Evolutionary conservation across 1,139 yeast genomes (phyloP).

Genomic region (Blastobotrys malaysiensis): DNA sequence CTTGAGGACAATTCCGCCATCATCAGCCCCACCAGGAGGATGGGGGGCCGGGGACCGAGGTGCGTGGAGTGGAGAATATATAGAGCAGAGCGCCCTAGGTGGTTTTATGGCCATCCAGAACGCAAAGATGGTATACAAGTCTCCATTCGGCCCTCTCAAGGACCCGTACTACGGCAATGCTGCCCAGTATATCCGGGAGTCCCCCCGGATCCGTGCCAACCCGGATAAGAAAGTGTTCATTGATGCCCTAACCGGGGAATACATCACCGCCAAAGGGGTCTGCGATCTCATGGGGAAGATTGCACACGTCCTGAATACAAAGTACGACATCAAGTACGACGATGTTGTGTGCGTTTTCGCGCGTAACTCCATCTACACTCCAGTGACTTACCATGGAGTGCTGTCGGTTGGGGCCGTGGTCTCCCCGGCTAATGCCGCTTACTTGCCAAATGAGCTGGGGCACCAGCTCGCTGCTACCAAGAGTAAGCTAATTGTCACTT

Average conservation of each 20-base stretch:
- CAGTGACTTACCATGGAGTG: conserved; percentile 32
- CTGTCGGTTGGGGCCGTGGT: conserved; percentile 32
- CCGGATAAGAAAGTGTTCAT: conserved; percentile 19
- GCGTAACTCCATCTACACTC: conserved; percentile 29
- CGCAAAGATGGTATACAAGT: conserved; percentile 12
- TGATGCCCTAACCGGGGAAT: conserved; percentile 25
- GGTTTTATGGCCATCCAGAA: no score
- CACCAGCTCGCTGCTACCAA: conserved; percentile 32
- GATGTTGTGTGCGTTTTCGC: conserved; percentile 34
- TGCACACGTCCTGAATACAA: conserved; percentile 22
- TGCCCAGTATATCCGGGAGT: conserved; percentile 20
- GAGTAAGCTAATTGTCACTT: conserved; percentile 28
- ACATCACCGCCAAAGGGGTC: conserved; percentile 22
- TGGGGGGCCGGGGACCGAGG: background rate
- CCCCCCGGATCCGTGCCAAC: conserved; percentile 14
- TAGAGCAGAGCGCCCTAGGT: background rate
- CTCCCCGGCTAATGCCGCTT: conserved; percentile 35
- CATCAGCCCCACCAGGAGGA: background rate
- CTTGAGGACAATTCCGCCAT: background rate
- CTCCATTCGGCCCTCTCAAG: conserved; percentile 18
- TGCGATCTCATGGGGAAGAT: conserved; percentile 19
- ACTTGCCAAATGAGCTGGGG: conserved; percentile 33
- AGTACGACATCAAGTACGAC: conserved; percentile 24
- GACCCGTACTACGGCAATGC: conserved; percentile 21
- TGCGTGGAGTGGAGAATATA: background rate